Base-by-base conservation (phyloP, 1,284 basidiomycete species). In the Ganoderma lingzhi region DNA sequence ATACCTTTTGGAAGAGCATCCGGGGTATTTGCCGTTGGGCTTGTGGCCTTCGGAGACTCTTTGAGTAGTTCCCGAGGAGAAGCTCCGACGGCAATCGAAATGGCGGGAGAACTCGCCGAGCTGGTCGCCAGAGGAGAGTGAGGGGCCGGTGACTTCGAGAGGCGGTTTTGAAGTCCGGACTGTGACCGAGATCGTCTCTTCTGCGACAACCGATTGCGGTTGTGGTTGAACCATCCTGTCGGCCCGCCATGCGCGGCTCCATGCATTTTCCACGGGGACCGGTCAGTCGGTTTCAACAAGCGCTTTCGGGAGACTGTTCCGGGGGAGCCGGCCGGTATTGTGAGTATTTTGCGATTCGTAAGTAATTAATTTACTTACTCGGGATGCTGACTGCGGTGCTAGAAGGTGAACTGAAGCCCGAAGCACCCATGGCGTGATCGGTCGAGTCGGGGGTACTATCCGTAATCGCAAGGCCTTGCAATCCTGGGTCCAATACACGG, bases 381-480 rank as follows among this genome's bases (percentile, higher is more conserved):
- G 41, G 23, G n/a, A 9, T n/a, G 28, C 23, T 42, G 14, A n/a
- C 3, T 28, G 37, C 17, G 15, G 5, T 42, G 17, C 12, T 12
- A 28, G 23, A 28, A 12, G 48, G 10, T 5, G 37, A 39, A 23
- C 23, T 23, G 14, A 41, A n/a, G 17, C 12, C n/a, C 35, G 45
- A 35, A 28, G n/a, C 23, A 64, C 19, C 17, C 37, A 37, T 59
- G n/a, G 60, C 23, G 30, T 19, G 17, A 61, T n/a, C 59, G 23
- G 32, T 30, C 1, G 41, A 30, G 17, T 44, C 51, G 5, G 39
- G 28, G 6, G 65, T 30, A 2, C 30, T 55, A 1, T 28, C 45
- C 10, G 72, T 60, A 8, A 73, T 68, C 2, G 62, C 59, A 12
- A 73, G 64, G 19, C 68, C 62, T 42, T 70, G 64, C 30, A 73